Evolutionary conservation across 2,329 filamentous ascomycete species (phyloP).

Genomic region (Pseudocercospora vitis): DNA sequence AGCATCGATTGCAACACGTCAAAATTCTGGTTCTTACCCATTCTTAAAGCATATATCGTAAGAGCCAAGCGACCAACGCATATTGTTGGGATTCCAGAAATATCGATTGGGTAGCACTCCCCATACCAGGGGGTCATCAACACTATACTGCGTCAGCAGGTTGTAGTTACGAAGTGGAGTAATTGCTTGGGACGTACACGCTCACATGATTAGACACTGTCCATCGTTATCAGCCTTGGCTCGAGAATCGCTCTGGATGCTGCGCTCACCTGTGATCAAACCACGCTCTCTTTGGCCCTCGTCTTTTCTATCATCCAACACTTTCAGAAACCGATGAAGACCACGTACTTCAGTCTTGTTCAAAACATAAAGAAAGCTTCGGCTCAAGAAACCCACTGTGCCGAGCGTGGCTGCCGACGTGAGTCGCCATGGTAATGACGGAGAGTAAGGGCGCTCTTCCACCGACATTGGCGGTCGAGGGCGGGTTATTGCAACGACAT

Average conservation of each 20-base stretch:
- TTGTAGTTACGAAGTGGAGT: slow-evolving; percentile 9
- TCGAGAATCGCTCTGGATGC: neutral
- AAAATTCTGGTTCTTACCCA: slow-evolving; percentile 52
- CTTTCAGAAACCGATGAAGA: slow-evolving; percentile 69
- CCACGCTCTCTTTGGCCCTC: slow-evolving; percentile 68
- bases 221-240: no score
- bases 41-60: slow-evolving; percentile 95
- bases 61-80: slow-evolving; percentile 86
- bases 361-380: slow-evolving; percentile 71
- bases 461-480: slow-evolving; percentile 39
- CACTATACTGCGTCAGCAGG: slow-evolving; percentile 50
- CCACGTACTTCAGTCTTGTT: slow-evolving; percentile 76
- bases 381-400: slow-evolving; percentile 67
- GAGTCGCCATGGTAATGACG: slow-evolving; percentile 68
- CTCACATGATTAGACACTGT: slow-evolving; percentile 84
- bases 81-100: slow-evolving; percentile 68
- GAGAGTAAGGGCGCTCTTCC: slow-evolving; percentile 51
- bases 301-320: slow-evolving; percentile 73
- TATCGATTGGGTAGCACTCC: slow-evolving; percentile 78
- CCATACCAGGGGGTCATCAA: slow-evolving; percentile 95
- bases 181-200: slow-evolving; percentile 64
- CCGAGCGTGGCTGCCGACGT: slow-evolving; percentile 75
- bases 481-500: slow-evolving; percentile 9
- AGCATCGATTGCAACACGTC: slow-evolving; percentile 19
- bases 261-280: slow-evolving; percentile 71